Evolutionary conservation across 1,284 basidiomycete species (phyloP).

Genomic region (Trametes polyzona): DNA sequence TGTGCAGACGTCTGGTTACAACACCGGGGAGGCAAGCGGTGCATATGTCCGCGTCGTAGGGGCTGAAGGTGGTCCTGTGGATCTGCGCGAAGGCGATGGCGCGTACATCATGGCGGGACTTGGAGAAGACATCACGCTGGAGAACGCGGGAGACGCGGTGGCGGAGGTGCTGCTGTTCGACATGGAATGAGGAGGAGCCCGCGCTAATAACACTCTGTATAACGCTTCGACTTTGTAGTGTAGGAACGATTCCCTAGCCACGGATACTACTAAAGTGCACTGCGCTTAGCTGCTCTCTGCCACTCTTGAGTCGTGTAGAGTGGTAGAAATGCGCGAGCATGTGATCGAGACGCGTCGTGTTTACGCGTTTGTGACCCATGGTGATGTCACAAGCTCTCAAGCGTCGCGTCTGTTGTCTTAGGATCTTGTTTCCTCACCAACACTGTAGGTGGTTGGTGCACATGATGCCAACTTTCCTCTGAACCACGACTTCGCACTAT

Average conservation of each 20-base stretch:
- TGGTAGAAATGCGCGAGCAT: constrained; percentile 7
- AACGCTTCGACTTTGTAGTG: too few relatives aligned
- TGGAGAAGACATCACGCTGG: constrained; percentile 51
- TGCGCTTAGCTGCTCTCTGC: too few relatives aligned
- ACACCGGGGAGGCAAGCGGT: constrained; percentile 53
- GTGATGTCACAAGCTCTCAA: not conserved
- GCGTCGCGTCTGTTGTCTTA: not conserved
- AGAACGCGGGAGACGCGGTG: constrained; percentile 61
- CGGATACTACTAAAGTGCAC: too few relatives aligned
- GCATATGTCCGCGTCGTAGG: constrained; percentile 49
- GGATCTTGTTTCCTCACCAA: not conserved
- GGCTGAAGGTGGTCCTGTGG: constrained; percentile 44
- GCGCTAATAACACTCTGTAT: too few relatives aligned
- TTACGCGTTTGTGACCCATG: constrained; percentile 15
- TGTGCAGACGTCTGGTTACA: constrained; percentile 55
- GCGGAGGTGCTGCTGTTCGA: constrained; percentile 81
- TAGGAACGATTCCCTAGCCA: too few relatives aligned
- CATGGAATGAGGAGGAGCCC: constrained; percentile 57
- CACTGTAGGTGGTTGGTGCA: not conserved
- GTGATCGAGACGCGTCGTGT: constrained; percentile 20
- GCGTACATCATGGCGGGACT: constrained; percentile 60
- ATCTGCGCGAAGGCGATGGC: constrained; percentile 69
- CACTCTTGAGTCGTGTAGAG: constrained; percentile 29
- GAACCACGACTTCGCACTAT: not conserved
- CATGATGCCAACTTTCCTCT: too few relatives aligned